These are phyloP conservation scores for Blastocladiella britannica DNA, from an alignment of 192 early-diverging fungal genomes.

Conservation along the genomic window DNA sequence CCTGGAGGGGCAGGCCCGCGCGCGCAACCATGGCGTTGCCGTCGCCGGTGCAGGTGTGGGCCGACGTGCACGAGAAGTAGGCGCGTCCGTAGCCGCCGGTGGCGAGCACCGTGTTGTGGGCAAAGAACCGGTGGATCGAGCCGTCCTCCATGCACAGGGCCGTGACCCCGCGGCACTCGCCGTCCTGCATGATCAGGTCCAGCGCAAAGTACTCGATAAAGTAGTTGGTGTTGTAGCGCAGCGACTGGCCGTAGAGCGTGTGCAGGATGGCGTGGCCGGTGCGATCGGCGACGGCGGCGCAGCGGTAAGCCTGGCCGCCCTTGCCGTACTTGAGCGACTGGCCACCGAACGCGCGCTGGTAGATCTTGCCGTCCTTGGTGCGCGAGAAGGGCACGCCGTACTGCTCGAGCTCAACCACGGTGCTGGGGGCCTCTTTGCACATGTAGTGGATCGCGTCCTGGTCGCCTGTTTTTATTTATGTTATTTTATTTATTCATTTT, in stretches of 20 bases:
- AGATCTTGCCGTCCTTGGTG: constrained; percentile 92
- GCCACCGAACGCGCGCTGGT: constrained; percentile 97
- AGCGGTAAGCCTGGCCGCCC: constrained; percentile 94
- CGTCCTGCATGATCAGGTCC: constrained; percentile 97
- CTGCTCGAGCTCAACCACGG: constrained; percentile 93
- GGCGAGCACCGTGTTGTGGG: constrained; percentile 93
- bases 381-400: constrained; percentile 96
- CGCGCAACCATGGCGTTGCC: constrained; percentile 98
- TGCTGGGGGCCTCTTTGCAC: constrained; percentile 91
- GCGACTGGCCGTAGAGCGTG: constrained; percentile 92
- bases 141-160: constrained; percentile 97
- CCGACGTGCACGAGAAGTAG: constrained; percentile 95
- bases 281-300: constrained; percentile 93
- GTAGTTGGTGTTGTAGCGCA: constrained; percentile 86
- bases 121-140: constrained; percentile 86
- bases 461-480: constrained; percentile 52
- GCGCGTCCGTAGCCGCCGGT: constrained; percentile 99
- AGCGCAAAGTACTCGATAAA: constrained; percentile 99
- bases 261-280: constrained; percentile 95
- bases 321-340: constrained; percentile 89
- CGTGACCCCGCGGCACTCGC: constrained; percentile 86
- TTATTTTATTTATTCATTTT: too few species aligned
- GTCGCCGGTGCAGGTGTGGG: constrained; percentile 97
- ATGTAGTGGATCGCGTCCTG: constrained; percentile 99
- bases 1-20: constrained; percentile 88